These are phyloP conservation scores for Thelephora terrestris DNA, from an alignment of 1,284 basidiomycete genomes.

Conservation along the genomic window DNA sequence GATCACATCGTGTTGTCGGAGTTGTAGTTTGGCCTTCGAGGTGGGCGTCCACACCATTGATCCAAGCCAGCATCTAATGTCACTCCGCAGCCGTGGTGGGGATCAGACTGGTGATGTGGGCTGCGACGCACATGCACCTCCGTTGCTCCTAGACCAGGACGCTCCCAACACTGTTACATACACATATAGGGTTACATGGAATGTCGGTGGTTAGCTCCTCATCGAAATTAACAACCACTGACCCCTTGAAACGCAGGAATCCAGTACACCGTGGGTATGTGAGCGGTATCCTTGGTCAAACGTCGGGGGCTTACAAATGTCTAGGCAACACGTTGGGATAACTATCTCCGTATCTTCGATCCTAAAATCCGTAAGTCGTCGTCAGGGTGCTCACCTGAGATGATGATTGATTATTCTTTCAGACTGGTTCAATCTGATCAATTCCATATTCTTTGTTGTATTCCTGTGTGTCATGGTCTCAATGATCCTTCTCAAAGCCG, in stretches of 20 bases:
- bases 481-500: constrained; percentile 81
- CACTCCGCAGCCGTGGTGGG: constrained; percentile 43
- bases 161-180: constrained; percentile 67
- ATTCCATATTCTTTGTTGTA: constrained; percentile 84
- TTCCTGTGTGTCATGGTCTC: constrained; percentile 93
- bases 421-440: constrained; percentile 88
- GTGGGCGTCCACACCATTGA: constrained; percentile 25
- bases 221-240: background rate
- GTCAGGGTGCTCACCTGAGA: background rate
- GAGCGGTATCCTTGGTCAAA: constrained; percentile 10
- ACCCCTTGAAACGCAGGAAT: constrained; percentile 40
- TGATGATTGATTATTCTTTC: constrained; percentile 5
- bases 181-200: constrained; percentile 86
- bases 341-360: constrained; percentile 79
- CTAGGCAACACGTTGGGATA: constrained; percentile 93
- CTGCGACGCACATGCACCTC: constrained; percentile 26
- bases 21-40: constrained; percentile 87
- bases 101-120: constrained; percentile 35
- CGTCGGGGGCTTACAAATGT: constrained; percentile 3
- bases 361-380: constrained; percentile 25
- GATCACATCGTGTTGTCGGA: constrained; percentile 76
- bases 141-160: constrained; percentile 56
- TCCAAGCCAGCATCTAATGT: constrained; percentile 2
- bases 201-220: constrained; percentile 34
- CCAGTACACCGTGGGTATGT: constrained; percentile 74